phyloP scores from a whole-genome alignment of 2,329 filamentous ascomycete species.

The Lachnellula hyalina region DNA sequence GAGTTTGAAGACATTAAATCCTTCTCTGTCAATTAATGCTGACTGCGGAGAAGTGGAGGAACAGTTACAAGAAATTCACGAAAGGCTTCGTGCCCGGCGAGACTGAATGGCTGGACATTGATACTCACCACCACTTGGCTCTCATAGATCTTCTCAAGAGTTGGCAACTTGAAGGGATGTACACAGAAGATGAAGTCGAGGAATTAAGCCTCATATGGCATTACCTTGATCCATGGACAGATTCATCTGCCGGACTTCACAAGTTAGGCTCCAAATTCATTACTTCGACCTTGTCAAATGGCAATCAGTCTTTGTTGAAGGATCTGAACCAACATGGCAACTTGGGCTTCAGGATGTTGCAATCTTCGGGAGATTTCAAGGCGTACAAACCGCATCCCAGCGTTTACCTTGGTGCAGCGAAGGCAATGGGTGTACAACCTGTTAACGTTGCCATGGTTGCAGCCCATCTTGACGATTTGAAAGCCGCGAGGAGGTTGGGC shows the following conservation, averaged over 20 bases:
- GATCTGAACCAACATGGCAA: constrained; percentile 56
- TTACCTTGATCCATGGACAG: constrained; percentile 62
- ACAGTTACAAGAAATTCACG: constrained; percentile 59
- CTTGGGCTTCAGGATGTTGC: constrained; percentile 57
- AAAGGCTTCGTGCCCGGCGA: constrained; percentile 43
- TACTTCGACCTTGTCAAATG: constrained; percentile 70
- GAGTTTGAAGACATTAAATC: too few species aligned
- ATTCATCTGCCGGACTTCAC: constrained; percentile 52
- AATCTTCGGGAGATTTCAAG: constrained; percentile 65
- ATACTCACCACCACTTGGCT: constrained; percentile 63
- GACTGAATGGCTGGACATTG: constrained; percentile 59
- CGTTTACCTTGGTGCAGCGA: constrained; percentile 64
- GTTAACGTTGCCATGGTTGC: constrained; percentile 67
- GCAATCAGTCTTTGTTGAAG: constrained; percentile 59
- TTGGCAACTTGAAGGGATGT: constrained; percentile 54
- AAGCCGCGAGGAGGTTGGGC: constrained; percentile 58
- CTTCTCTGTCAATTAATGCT: too few species aligned
- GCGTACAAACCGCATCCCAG: constrained; percentile 68
- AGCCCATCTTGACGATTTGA: constrained; percentile 65
- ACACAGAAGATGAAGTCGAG: constrained; percentile 56
- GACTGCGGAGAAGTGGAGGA: constrained; percentile 50
- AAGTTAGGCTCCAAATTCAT: constrained; percentile 47
- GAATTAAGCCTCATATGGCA: constrained; percentile 68
- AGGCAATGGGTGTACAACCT: constrained; percentile 47
- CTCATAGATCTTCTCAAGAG: constrained; percentile 52